Evolutionary conservation across 2,329 filamentous ascomycete species (phyloP), one percentile per base, ranked within the genome.

Genomic region (Pyricularia pennisetigena): DNA sequence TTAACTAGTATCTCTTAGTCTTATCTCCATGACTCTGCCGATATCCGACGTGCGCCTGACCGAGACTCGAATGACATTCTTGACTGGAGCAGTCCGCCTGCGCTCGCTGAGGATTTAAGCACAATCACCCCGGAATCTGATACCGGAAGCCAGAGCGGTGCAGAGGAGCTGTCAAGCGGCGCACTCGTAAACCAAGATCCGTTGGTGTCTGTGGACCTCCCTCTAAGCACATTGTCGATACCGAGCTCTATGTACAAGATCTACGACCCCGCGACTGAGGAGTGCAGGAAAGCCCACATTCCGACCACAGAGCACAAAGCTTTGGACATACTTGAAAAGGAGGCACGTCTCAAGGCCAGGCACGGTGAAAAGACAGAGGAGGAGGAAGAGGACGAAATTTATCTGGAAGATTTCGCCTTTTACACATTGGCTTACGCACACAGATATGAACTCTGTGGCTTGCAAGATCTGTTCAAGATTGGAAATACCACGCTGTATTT

Each of bases 351-450:
- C 20, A 28, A 30, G 7, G 3, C 29, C 41, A 24, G 35, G 10
- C 4, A 14, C 20, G 16, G 54, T 6, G 68, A 70, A 4, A 68
- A 74, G 24, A n/a, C n/a, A 59, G 57, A 24, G 5, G 24, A 24
- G 7, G 49, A 69, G 1, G 26, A 41, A 2, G n/a, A 70, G 2
- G n/a, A 69, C 3, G 73, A 75, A 0, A 75, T 75, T 2, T 81
- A 78, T 24, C 76, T 91, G 0, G 78, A 87, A 10, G 75, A 86
- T 1, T 91, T 91, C 72, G 79, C 80, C 2, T 77, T 90, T 1
- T 91, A 90, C 72, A 75, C 81, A 28, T 73, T 82, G 64, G 71
- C 72, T 0, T 28, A 62, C 0, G 30, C 70, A 0, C 79, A 82
- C 67, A 76, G 77, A 0, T 74, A 77, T 65, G 86, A 90, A 70